A percentile compares a stretch with the other conserved stretches of the same genome.
Conservation (phyloP, 441 rosid species). For the Jatropha multifida region DNA sequence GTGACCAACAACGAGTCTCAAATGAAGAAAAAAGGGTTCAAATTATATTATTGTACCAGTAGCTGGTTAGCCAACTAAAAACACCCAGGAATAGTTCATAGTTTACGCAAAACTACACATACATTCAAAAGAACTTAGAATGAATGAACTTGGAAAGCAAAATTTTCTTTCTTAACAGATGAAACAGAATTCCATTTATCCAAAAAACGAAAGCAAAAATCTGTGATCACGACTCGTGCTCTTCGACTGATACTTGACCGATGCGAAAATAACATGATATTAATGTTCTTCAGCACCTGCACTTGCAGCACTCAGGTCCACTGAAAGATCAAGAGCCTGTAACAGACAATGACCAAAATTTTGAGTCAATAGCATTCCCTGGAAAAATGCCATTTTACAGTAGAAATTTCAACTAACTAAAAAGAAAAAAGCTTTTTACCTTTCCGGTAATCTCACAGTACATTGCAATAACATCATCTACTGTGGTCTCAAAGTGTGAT, state of each 20-base stretch:
- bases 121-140: background rate
- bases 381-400: no score
- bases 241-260: background rate
- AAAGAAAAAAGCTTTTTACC: slow-evolving; percentile 31
- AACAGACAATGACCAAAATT: background rate
- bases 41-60: background rate
- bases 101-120: background rate
- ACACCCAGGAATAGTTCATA: background rate
- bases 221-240: background rate
- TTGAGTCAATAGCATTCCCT: background rate
- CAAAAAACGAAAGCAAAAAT: background rate
- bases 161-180: background rate
- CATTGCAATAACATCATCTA: slow-evolving; percentile 65
- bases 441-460: slow-evolving; percentile 76
- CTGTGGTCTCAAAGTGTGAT: slow-evolving; percentile 73
- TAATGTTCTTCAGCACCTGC: slow-evolving; percentile 34
- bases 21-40: background rate
- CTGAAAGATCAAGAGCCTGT: slow-evolving; percentile 79
- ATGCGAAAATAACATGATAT: background rate
- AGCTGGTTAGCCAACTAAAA: background rate
- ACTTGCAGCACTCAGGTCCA: slow-evolving; percentile 89
- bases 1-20: background rate
- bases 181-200: background rate
- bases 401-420: background rate
- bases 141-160: background rate